Base-by-base conservation (phyloP, 169 alveolate genomes). In the Cyclospora cayetanensis region DNA sequence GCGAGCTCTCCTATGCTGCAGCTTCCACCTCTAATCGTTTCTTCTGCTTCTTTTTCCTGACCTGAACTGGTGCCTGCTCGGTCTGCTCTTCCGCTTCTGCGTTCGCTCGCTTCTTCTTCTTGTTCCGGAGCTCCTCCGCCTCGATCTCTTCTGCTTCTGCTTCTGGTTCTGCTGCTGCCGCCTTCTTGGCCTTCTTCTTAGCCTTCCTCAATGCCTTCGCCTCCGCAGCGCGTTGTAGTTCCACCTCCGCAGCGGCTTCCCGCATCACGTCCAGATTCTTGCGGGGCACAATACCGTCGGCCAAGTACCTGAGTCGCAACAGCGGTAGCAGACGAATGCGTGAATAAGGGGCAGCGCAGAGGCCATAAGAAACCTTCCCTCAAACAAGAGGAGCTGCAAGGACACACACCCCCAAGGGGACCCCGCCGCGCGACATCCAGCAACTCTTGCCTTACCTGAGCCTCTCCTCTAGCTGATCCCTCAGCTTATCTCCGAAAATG, bases 401-500 rank as follows among this genome's bases (percentile, higher is more conserved):
- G 18, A 68, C n/a, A n/a, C 25, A 9, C 60, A 50, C 9, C 4
- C 4, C 25, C 25, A n/a, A n/a, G n/a, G n/a, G n/a, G n/a, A n/a
- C n/a, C n/a, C n/a, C n/a, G n/a, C n/a, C 79, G 50, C 79, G 29
- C 99, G 53, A 95, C 90, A 1, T 97, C 93, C 76, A 98, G 96
- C 94, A 97, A 97, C 90, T 63, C 74, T 31, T 18, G 25, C 9
- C 50, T 4, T 31, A 83, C 91, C 96, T 95, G 83, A 99, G 97
- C 92, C 99, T 97, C 95, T 98, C 99, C 83, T 97, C 99, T 70
- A 99, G 96, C 94, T 98, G 99, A 34, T 96, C 97, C 88, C 95
- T 96, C 94, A 98, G 96, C 74, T 96, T 97, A 83, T 97, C 97
- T 41, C 99, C 99, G 92, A 97, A 98, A n/a, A 96, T 95, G 79